Conservation (phyloP, 345 rosid genomes). For the Aethionema arabicum region DNA sequence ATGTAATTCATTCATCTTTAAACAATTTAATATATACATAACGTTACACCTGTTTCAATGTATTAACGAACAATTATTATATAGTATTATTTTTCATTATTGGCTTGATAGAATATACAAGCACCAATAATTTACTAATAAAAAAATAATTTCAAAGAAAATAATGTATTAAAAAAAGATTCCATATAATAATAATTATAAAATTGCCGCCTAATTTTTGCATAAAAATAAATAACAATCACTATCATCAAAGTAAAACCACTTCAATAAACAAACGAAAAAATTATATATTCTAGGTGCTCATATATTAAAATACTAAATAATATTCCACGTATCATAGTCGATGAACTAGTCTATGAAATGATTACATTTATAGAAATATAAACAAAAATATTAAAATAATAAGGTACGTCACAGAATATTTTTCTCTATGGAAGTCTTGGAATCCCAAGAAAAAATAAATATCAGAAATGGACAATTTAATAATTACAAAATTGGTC, state of each 20-base stretch:
- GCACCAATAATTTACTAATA: background rate
- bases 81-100: too few relatives aligned
- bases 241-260: constrained; percentile 35
- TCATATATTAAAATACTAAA: background rate
- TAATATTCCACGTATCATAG: constrained; percentile 2
- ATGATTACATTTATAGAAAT: background rate
- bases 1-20: too few relatives aligned
- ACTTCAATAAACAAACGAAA: constrained; percentile 17
- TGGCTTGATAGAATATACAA: too few relatives aligned
- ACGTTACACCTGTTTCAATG: too few relatives aligned
- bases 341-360: constrained; percentile 31
- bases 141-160: background rate
- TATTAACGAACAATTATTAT: too few relatives aligned
- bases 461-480: constrained; percentile 28
- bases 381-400: background rate
- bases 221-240: constrained; percentile 25
- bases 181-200: constrained; percentile 23
- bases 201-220: constrained; percentile 31
- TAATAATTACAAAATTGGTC: constrained; percentile 31
- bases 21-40: too few relatives aligned
- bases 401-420: constrained; percentile 16
- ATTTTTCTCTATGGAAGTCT: constrained; percentile 14
- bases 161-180: constrained; percentile 19
- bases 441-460: constrained; percentile 25
- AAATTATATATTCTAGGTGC: constrained; percentile 21